Conservation (phyloP, 1,284 basidiomycete genomes). For the Gymnopus androsaceus region DNA sequence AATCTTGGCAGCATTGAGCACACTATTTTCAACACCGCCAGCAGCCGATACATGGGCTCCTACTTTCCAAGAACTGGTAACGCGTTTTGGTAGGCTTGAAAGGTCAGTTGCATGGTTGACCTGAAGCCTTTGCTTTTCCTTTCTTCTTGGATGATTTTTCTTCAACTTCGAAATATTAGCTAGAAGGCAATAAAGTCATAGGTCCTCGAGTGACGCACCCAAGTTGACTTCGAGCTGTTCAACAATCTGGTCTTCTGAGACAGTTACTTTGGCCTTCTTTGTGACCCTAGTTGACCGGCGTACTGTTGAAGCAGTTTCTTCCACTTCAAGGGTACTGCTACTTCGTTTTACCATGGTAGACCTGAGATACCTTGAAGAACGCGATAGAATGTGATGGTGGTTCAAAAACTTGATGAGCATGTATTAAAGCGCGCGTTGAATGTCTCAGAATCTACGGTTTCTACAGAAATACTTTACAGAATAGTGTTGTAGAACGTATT, state of each 20-base stretch:
- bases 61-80: constrained; percentile 58
- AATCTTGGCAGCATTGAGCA: constrained; percentile 72
- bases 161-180: background rate
- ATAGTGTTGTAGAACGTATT: too few relatives aligned
- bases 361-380: background rate
- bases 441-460: too few relatives aligned
- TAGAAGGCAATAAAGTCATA: background rate
- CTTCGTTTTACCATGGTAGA: background rate
- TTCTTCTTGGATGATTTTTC: background rate
- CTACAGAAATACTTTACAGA: too few relatives aligned
- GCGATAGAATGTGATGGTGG: background rate
- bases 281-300: constrained; percentile 1
- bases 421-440: too few relatives aligned
- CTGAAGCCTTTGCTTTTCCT: background rate
- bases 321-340: background rate
- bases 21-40: constrained; percentile 76
- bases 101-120: background rate
- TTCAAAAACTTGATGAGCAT: too few relatives aligned
- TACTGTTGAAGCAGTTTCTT: background rate
- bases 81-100: constrained; percentile 30
- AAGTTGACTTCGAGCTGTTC: background rate
- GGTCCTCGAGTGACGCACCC: background rate
- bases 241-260: background rate
- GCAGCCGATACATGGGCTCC: constrained; percentile 84
- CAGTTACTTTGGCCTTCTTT: background rate